Base-by-base conservation (phyloP, 176 grass and related monocot species). In the Phyllostachys edulis region DNA sequence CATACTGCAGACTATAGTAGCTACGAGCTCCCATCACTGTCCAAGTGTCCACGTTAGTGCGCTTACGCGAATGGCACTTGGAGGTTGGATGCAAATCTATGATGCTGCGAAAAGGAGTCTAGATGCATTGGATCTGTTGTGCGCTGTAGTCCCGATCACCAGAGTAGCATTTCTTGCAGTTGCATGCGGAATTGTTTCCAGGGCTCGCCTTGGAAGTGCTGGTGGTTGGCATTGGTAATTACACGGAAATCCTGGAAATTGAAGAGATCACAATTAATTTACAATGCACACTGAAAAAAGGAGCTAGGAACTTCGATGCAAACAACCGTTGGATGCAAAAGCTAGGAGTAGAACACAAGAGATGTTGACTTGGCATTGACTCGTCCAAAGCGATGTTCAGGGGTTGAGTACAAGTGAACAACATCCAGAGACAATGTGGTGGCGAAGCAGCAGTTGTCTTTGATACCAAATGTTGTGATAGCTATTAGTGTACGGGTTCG, bases 61-160 rank as follows among this genome's bases (percentile, higher is more conserved):
- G 81, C 85, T 81, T 85, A 91, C 84, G 50, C 80, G 80, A 75
- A 9, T 38, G 62, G 71, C 88, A 90, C 78, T 13, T 32, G 59
- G 50, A 24, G 62, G 40, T 50, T 32, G 60, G 62, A 68, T 62
- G 76, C 75, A 78, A 63, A 83, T 90, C 46, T 37, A 20, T 63
- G 70, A 68, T 65, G 71, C 66, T 23, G 36, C 63, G 7, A 15
- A 15, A 70, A 52, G 14, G 17, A 38, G 71, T 82, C 88, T 71
- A 77, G 83, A 85, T 89, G 71, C 82, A 79, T 21, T 54, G 69
- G 13, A 88, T 50, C 2, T 46, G 23, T 5, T 6, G 42, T 32
- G 38, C 17, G 5, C 39, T 21, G 1, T 34, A 34, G 32, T 34
- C 32, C 2, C 1, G 32, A 34, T 34, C 32, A 34, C 32, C 32